phyloP scores from a whole-genome alignment of 139 green algal species.

The Eudorina sp. region DNA sequence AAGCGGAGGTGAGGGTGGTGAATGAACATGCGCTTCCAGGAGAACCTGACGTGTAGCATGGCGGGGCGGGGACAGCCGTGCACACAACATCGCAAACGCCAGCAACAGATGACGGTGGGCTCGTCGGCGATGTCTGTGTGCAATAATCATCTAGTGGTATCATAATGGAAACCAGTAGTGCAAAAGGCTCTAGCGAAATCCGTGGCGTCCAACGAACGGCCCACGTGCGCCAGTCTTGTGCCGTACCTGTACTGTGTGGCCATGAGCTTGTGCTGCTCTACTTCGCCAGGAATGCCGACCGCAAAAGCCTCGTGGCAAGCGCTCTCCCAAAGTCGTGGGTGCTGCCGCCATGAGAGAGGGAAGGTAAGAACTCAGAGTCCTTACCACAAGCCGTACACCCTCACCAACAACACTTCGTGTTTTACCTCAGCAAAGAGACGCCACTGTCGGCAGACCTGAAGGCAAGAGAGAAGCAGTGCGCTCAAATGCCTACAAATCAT shows the following conservation, averaged over 20 bases:
- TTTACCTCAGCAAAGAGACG: slow-evolving; percentile 51
- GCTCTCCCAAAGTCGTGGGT: slow-evolving; percentile 76
- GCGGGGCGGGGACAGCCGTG: too few relatives aligned
- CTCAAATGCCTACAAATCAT: not conserved
- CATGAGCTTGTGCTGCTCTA: slow-evolving; percentile 48
- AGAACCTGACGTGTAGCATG: slow-evolving; percentile 61
- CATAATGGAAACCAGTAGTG: too few relatives aligned
- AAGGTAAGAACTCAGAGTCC: not conserved
- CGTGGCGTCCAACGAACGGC: too few relatives aligned
- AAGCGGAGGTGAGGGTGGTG: slow-evolving; percentile 82
- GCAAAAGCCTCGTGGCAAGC: slow-evolving; percentile 78
- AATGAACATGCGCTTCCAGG: slow-evolving; percentile 86
- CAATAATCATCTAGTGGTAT: too few relatives aligned
- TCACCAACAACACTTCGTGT: not conserved
- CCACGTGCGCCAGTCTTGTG: too few relatives aligned
- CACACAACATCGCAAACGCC: too few relatives aligned
- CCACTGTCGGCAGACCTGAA: slow-evolving; percentile 81
- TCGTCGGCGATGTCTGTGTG: too few relatives aligned
- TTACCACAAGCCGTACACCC: not conserved
- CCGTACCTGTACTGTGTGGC: slow-evolving; percentile 59
- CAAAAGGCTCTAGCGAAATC: too few relatives aligned
- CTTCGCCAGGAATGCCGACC: slow-evolving; percentile 30
- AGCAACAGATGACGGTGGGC: too few relatives aligned
- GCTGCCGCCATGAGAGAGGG: slow-evolving; percentile 40
- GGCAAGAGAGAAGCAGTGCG: too few relatives aligned